A percentile compares a stretch with the other conserved stretches of the same genome.
phyloP scores from a whole-genome alignment of 441 rosid genomes.

The Gossypium schwendimanii region DNA sequence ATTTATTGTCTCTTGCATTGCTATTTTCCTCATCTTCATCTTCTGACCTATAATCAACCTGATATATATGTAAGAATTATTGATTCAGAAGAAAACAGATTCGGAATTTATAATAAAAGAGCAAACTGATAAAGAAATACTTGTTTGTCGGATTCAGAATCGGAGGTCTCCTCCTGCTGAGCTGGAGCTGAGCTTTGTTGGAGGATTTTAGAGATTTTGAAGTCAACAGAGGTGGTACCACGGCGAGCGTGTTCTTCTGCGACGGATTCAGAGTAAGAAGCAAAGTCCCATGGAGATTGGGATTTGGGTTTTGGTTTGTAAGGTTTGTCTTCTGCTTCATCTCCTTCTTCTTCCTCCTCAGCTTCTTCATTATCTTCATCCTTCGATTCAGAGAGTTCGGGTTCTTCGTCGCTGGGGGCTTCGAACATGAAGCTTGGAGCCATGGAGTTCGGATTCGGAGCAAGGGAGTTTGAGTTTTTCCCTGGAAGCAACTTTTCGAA shows the following conservation, averaged over 20 bases:
- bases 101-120: background rate
- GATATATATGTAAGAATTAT: background rate
- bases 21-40: constrained; percentile 42
- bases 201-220: constrained; percentile 64
- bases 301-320: constrained; percentile 19
- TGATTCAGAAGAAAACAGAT: background rate
- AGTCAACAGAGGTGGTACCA: constrained; percentile 80
- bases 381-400: constrained; percentile 18
- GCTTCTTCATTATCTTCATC: constrained; percentile 23
- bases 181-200: constrained; percentile 31
- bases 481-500: background rate
- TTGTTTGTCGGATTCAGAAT: constrained; percentile 51
- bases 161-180: constrained; percentile 28
- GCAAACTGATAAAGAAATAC: constrained; percentile 25
- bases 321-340: constrained; percentile 22
- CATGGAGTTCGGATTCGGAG: constrained; percentile 21
- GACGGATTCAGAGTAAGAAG: constrained; percentile 71
- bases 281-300: constrained; percentile 91
- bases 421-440: constrained; percentile 52
- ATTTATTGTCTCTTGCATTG: constrained; percentile 31
- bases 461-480: background rate
- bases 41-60: constrained; percentile 64
- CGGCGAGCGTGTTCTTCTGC: constrained; percentile 93
- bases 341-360: constrained; percentile 19
- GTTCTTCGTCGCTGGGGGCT: constrained; percentile 58